Base-by-base conservation (phyloP, 2,329 filamentous ascomycete genomes). In the Byssoonygena ceratinophila region DNA sequence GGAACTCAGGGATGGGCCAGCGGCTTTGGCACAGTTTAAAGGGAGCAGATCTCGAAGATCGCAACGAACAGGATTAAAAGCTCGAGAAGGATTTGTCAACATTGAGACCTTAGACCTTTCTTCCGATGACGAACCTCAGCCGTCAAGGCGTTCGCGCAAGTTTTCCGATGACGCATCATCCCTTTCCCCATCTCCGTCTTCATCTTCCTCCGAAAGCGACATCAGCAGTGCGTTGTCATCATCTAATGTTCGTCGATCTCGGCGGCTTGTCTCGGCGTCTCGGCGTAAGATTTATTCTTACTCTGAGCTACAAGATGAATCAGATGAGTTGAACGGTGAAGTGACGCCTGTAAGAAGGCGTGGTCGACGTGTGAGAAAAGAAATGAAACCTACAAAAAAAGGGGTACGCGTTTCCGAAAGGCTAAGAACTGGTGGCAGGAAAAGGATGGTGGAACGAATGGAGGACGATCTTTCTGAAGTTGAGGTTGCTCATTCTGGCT, bases 391-490 rank as follows among this genome's bases (percentile, higher is more conserved):
- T 31, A 5, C 20, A n/a, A 46, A 18, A 31, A n/a, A 49, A 46
- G 57, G 56, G 6, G 27, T 51, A 8, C 56, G 56, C 12, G 39
- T 44, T 6, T 58, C 57, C 9, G 29, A 51, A 23, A 48, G 53
- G 32, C 36, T 52, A 12, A 46, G 43, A 53, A 27, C 46, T 22
- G 25, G 46, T 9, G 36, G 59, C 20, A 46, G 61, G 5, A 68
- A 62, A 39, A 75, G 63, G 52, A 70, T 79, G 64, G 68, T 63
- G 50, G 77, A 79, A 53, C 59, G 61, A 18, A 63, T 68, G 8
- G 79, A 85, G 56, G 68, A 74, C 36, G 71, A 75, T 43, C 66
- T 69, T 8, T 63, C 65, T 4, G 64, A 63, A 51, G 54, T 49
- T 31, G 56, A 55, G 12, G 55, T 44, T 20, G 16, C 20, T 6